Conservation (phyloP, 208 protist genomes). For the Trypanosoma lewisi region DNA sequence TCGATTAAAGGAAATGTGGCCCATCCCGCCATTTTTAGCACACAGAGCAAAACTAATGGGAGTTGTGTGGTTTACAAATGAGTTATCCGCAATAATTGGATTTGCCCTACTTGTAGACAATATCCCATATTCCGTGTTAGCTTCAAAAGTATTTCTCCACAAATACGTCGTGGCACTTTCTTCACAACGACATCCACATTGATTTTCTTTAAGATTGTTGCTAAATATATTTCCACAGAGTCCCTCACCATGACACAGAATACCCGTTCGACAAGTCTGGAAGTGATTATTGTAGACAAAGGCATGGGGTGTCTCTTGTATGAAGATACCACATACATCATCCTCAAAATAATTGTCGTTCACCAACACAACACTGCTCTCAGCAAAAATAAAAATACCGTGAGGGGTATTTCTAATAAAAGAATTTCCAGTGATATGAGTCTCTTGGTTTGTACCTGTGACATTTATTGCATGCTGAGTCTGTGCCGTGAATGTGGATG, state of each 20-base stretch:
- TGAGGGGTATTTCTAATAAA: conserved; percentile 13
- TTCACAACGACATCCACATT: conserved; percentile 21
- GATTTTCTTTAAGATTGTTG: conserved; percentile 34
- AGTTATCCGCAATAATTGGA: conserved; percentile 30
- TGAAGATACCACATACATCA: conserved; percentile 19
- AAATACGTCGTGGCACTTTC: conserved; percentile 9
- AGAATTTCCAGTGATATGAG: conserved; percentile 15
- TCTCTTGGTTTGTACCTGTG: conserved; percentile 1
- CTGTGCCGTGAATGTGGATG: conserved; percentile 10
- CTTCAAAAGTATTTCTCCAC: conserved; percentile 30
- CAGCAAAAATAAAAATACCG: conserved; percentile 13
- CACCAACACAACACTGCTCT: conserved; percentile 6
- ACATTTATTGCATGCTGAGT: conserved; percentile 13
- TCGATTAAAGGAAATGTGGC: conserved; percentile 31
- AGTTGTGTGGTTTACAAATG: conserved; percentile 21
- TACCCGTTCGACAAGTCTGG: conserved; percentile 20
- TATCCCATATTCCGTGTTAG: conserved; percentile 28
- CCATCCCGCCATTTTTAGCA: conserved; percentile 22
- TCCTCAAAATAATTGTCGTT: conserved; percentile 17
- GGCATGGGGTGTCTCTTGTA: conserved; percentile 4
- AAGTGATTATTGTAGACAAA: conserved; percentile 31
- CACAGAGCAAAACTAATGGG: conserved; percentile 20
- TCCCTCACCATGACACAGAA: conserved; percentile 13
- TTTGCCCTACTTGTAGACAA: conserved; percentile 15
- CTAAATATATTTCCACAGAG: conserved; percentile 13